Conservation (phyloP, 192 early-diverging fungal species). For the Mortierella antarctica region DNA sequence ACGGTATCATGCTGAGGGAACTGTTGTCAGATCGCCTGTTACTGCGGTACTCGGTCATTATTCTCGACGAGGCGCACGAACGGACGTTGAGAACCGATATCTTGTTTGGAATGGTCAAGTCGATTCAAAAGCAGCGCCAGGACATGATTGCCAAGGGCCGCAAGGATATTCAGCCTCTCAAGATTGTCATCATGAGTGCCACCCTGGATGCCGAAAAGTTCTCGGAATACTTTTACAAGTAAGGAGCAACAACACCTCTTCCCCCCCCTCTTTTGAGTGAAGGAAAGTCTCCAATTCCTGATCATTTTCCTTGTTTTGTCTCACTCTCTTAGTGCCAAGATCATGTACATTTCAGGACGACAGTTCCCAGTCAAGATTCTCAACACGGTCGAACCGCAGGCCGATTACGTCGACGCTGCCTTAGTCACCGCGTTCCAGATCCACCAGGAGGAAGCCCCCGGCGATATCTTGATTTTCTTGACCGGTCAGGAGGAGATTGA, state of each 20-base stretch:
- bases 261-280: too few species aligned
- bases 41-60: slow-evolving; percentile 82
- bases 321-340: slow-evolving; percentile 64
- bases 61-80: slow-evolving; percentile 98
- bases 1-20: slow-evolving; percentile 96
- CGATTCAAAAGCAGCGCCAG: slow-evolving; percentile 77
- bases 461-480: slow-evolving; percentile 95
- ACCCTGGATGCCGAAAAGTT: slow-evolving; percentile 96
- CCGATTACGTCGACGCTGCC: slow-evolving; percentile 93
- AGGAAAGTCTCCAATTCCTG: neutral
- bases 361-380: slow-evolving; percentile 90
- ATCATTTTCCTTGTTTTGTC: slow-evolving; percentile 7
- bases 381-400: slow-evolving; percentile 80
- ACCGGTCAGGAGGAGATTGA: slow-evolving; percentile 98
- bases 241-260: too few species aligned
- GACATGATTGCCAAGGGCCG: slow-evolving; percentile 55
- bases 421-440: slow-evolving; percentile 89
- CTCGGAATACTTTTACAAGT: slow-evolving; percentile 88
- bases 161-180: slow-evolving; percentile 69
- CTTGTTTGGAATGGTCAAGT: slow-evolving; percentile 95
- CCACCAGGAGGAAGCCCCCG: slow-evolving; percentile 84
- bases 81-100: slow-evolving; percentile 97
- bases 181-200: slow-evolving; percentile 96
- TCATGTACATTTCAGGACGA: slow-evolving; percentile 91
- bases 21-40: slow-evolving; percentile 85